phyloP scores from a whole-genome alignment of 2,329 filamentous ascomycete species.

The Huntiella abstrusa region DNA sequence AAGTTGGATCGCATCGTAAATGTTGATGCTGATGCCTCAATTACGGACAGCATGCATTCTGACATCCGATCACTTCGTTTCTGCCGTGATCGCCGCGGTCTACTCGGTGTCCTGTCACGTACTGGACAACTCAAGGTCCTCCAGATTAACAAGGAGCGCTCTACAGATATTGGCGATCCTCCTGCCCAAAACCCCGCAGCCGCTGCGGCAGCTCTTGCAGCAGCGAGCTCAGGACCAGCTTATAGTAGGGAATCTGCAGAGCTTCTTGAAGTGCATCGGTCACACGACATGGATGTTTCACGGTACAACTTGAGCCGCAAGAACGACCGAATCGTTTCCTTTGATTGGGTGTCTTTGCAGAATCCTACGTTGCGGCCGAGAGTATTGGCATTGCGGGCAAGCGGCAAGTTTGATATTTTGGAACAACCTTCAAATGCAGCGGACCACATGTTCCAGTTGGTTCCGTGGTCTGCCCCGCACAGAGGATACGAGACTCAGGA shows the following conservation, averaged over 20 bases:
- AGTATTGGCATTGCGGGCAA: conserved; percentile 40
- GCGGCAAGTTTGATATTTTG: conserved; percentile 41
- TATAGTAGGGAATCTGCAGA: conserved; percentile 23
- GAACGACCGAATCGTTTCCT: conserved; percentile 44
- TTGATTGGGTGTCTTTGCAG: conserved; percentile 46
- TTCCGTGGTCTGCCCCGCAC: conserved; percentile 41
- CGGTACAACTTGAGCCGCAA: conserved; percentile 32
- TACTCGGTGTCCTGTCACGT: conserved; percentile 41
- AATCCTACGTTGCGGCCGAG: conserved; percentile 36
- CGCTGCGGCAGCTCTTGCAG: background rate
- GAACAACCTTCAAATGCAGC: conserved; percentile 40
- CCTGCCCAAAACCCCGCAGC: conserved; percentile 6
- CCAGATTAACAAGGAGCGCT: conserved; percentile 36
- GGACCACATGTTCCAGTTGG: conserved; percentile 38
- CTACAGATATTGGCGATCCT: conserved; percentile 15
- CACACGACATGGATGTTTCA: conserved; percentile 42
- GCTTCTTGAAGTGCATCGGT: conserved; percentile 38
- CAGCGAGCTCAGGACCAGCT: background rate
- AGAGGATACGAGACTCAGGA: conserved; percentile 34
- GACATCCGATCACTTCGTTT: conserved; percentile 44
- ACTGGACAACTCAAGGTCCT: conserved; percentile 45
- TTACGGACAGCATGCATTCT: conserved; percentile 36
- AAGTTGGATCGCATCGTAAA: conserved; percentile 38
- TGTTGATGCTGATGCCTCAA: conserved; percentile 30
- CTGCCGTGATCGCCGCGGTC: conserved; percentile 41